Evolutionary conservation across 1,139 yeast genomes (phyloP).

Genomic region (Magnusiomyces ingens): DNA sequence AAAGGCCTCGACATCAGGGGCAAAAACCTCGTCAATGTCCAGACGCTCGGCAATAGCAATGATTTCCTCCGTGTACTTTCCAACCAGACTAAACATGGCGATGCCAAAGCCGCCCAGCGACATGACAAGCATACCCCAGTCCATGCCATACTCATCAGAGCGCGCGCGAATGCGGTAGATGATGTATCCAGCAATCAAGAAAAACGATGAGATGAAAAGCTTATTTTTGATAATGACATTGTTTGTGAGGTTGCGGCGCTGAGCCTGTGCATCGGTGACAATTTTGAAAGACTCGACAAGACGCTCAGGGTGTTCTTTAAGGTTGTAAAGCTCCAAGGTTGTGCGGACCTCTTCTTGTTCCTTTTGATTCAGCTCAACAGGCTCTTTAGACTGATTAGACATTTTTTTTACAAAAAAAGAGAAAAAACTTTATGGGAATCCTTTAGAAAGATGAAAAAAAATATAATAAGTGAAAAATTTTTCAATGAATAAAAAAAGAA

Average conservation of each 20-base stretch:
- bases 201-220: conserved; percentile 13
- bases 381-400: not conserved
- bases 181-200: conserved; percentile 15
- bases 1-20: conserved; percentile 13
- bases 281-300: conserved; percentile 17
- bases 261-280: conserved; percentile 21
- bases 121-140: conserved; percentile 18
- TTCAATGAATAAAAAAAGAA: not conserved
- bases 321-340: conserved; percentile 1
- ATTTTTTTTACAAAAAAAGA: not conserved
- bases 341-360: conserved; percentile 1
- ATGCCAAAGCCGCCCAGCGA: conserved; percentile 17
- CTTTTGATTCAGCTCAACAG: not conserved
- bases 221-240: conserved; percentile 17
- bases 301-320: not conserved
- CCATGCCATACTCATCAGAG: conserved; percentile 4
- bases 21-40: conserved; percentile 9
- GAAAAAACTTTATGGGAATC: not conserved
- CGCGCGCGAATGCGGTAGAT: conserved; percentile 10
- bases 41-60: conserved; percentile 14
- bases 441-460: not conserved
- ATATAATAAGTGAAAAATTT: not conserved
- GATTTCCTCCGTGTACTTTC: conserved; percentile 16
- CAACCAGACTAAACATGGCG: conserved; percentile 21
- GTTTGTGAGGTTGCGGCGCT: conserved; percentile 22